A percentile compares a stretch with the other conserved stretches of the same genome.
Evolutionary conservation across 352 stramenopile genomes (phyloP).

Genomic region (Phytophthora fragariae): DNA sequence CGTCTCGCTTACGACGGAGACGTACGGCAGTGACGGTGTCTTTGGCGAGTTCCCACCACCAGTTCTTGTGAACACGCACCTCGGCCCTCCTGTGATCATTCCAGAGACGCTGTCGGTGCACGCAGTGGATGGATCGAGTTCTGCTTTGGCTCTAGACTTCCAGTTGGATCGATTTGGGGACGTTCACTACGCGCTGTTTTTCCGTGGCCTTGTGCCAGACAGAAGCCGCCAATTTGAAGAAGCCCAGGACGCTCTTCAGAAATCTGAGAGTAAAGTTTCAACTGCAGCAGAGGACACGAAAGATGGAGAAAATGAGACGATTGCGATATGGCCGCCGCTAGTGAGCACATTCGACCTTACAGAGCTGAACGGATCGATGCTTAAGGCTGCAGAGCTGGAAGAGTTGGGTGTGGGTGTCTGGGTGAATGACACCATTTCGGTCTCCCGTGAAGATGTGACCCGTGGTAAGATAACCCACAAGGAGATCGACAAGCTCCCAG

Average conservation of each 20-base stretch:
- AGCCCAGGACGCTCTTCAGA: neutral
- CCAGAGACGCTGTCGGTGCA: conserved; percentile 41
- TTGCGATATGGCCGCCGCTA: conserved; percentile 55
- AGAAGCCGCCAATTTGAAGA: conserved; percentile 32
- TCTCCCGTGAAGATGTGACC: conserved; percentile 74
- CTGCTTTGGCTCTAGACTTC: conserved; percentile 61
- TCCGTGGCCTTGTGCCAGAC: conserved; percentile 58
- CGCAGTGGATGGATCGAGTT: conserved; percentile 51
- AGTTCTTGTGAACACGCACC: conserved; percentile 72
- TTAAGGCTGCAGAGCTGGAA: conserved; percentile 67
- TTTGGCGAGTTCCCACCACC: conserved; percentile 80
- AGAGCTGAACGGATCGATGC: conserved; percentile 46
- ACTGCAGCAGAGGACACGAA: neutral
- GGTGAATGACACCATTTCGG: conserved; percentile 77
- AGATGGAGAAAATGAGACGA: conserved; percentile 21
- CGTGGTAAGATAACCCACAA: conserved; percentile 60
- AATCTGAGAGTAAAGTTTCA: neutral
- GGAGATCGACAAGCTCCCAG: conserved; percentile 65
- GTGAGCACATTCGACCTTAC: conserved; percentile 54
- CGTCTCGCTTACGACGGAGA: conserved; percentile 82
- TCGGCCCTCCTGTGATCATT: conserved; percentile 52
- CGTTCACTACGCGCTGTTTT: conserved; percentile 83
- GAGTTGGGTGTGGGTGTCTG: conserved; percentile 70
- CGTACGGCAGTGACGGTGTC: conserved; percentile 60
- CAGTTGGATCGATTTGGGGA: conserved; percentile 65